phyloP scores from a whole-genome alignment of 2,329 filamentous ascomycete genomes.

The Zalaria obscura region DNA sequence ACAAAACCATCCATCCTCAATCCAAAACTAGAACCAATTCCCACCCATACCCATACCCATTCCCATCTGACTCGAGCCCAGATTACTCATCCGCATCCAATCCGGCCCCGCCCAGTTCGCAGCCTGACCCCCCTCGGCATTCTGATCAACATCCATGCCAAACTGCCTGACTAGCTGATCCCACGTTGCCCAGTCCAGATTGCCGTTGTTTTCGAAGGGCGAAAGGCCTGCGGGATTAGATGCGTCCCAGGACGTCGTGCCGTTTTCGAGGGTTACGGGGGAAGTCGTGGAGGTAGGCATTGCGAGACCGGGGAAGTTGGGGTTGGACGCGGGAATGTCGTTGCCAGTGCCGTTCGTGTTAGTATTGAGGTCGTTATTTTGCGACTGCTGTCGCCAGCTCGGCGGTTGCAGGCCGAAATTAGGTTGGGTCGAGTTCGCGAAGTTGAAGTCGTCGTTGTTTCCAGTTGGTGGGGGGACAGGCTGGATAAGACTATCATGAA shows the following conservation, averaged over 20 bases:
- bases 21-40: no score
- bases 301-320: neutral
- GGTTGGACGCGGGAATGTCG: no score
- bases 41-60: conserved; percentile 13
- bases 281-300: neutral
- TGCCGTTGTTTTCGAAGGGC: conserved; percentile 21
- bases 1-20: no score
- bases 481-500: neutral
- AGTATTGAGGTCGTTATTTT: neutral
- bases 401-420: neutral
- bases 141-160: conserved; percentile 24
- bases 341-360: neutral
- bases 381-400: neutral
- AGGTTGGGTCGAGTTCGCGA: neutral
- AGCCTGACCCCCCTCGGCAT: conserved; percentile 1
- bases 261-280: neutral
- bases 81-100: conserved; percentile 5
- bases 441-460: conserved; percentile 3
- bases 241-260: no score
- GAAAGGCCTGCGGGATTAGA: neutral
- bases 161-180: conserved; percentile 34
- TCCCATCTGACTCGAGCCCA: conserved; percentile 7
- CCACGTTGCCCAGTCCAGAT: conserved; percentile 34
- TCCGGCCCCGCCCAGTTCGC: conserved; percentile 8
- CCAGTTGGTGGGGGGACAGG: no score